Evolutionary conservation across 176 grass and related monocot genomes (phyloP), one percentile per base, ranked within the genome.

Genomic region (Cocos nucifera): DNA sequence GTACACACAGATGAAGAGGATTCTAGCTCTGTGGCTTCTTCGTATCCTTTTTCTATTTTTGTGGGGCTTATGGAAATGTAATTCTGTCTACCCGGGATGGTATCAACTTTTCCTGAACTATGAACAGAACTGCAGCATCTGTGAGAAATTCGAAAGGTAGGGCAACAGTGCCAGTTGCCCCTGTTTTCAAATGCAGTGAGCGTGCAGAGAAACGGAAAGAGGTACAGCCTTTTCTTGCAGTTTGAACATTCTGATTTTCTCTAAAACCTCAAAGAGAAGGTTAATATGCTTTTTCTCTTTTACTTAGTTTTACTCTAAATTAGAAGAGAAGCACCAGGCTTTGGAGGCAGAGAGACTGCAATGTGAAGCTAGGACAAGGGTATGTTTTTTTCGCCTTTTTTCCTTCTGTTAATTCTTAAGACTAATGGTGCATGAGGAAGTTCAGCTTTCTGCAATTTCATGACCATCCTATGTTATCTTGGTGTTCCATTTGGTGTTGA

Each of bases 261-360:
- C 57, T 73, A 24, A 1, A 17, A 6, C 28, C 56, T 19, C 22
- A 64, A 55, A 20, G 19, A 39, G 5, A 44, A 44, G 8, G 35
- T 19, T 19, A 26, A 69, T 25, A 73, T 30, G 23, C 17, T 51
- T 19, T 59, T 55, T 59, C 5, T 65, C 49, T 4, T 72, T 82
- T 79, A 17, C 63, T 63, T 78, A 90, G 87, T 90, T 85, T 48
- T 90, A 90, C 64, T 85, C 87, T 62, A 85, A 90, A 78, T 70
- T 90, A 79, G 87, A 82, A 76, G 87, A 90, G 73, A 90, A 90
- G 56, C 75, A 86, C 18, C 80, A 90, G 51, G 82, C 87, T 67
- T 65, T 90, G 57, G 87, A 90, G 71, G 82, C 69, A 58, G 87
- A 90, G 69, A 90, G 75, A 35, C 66, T 73, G 30, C 39, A 86